phyloP scores from a whole-genome alignment of 2,329 filamentous ascomycete species.

The Paraconiothyrium sp. region DNA sequence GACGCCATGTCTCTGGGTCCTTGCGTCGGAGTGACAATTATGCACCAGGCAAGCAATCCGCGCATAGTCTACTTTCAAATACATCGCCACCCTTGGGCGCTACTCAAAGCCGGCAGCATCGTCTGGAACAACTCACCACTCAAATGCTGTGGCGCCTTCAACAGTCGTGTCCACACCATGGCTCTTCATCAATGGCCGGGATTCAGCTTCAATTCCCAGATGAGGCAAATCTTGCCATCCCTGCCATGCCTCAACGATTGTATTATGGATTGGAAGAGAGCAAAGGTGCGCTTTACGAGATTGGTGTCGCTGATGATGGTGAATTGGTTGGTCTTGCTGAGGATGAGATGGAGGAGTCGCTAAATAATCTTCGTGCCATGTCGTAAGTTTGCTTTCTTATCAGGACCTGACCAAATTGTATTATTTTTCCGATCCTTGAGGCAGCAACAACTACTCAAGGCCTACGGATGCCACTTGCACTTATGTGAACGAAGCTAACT shows the following conservation, averaged over 20 bases:
- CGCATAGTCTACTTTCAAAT: slow-evolving; percentile 35
- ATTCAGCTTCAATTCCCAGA: slow-evolving; percentile 80
- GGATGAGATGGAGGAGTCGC: slow-evolving; percentile 91
- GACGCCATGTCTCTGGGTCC: slow-evolving; percentile 61
- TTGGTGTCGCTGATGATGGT: slow-evolving; percentile 94
- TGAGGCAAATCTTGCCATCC: slow-evolving; percentile 67
- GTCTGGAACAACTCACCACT: slow-evolving; percentile 90
- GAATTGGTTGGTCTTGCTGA: slow-evolving; percentile 86
- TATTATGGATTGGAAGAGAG: slow-evolving; percentile 88
- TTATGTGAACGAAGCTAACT: background rate
- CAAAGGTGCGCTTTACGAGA: slow-evolving; percentile 92
- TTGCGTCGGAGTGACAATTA: slow-evolving; percentile 54
- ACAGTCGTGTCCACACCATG: slow-evolving; percentile 92
- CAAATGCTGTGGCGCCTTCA: slow-evolving; percentile 94
- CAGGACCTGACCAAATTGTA: no score
- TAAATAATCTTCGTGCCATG: slow-evolving; percentile 87
- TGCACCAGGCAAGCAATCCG: slow-evolving; percentile 40
- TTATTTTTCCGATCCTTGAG: background rate
- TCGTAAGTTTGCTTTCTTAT: slow-evolving; percentile 55
- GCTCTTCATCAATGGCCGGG: slow-evolving; percentile 77
- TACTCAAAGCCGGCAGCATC: slow-evolving; percentile 78
- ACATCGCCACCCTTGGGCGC: slow-evolving; percentile 60
- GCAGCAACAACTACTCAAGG: background rate
- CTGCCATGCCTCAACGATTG: slow-evolving; percentile 63
- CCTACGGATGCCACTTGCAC: background rate